A percentile compares a stretch with the other conserved stretches of the same genome.
These are phyloP conservation scores for Scleromitrula shiraiana DNA, from an alignment of 2,329 filamentous ascomycete genomes.

Conservation along the genomic window DNA sequence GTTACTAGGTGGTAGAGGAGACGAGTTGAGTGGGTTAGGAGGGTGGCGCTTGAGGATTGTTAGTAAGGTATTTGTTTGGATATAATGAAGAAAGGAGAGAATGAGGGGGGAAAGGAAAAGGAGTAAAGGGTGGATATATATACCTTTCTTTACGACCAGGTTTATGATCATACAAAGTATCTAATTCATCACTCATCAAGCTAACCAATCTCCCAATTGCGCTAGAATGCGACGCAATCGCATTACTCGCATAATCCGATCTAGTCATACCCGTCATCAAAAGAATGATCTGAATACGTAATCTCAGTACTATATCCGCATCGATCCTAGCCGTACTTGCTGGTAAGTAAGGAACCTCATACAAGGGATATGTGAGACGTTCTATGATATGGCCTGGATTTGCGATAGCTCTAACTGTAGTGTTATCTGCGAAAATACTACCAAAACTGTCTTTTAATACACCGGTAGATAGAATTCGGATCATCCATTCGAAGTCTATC, in stretches of 20 bases:
- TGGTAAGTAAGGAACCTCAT: slow-evolving; percentile 34
- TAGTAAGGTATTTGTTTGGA: slow-evolving; percentile 3
- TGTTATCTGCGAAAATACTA: slow-evolving; percentile 44
- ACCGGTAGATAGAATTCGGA: slow-evolving; percentile 60
- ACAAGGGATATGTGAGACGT: slow-evolving; percentile 36
- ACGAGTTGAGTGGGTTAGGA: slow-evolving; percentile 53
- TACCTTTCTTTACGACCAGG: slow-evolving; percentile 35
- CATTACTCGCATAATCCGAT: slow-evolving; percentile 52
- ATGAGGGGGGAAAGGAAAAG: too few relatives aligned
- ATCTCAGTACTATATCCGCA: slow-evolving; percentile 17
- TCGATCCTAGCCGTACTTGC: slow-evolving; percentile 22
- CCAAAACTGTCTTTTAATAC: slow-evolving; percentile 57
- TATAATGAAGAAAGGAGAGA: slow-evolving; percentile 1
- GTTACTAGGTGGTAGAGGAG: slow-evolving; percentile 52
- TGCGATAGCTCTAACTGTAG: slow-evolving; percentile 32
- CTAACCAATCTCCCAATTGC: slow-evolving; percentile 69
- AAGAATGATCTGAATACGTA: slow-evolving; percentile 35
- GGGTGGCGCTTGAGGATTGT: slow-evolving; percentile 28
- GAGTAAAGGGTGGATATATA: too few relatives aligned
- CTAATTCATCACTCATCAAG: slow-evolving; percentile 66
- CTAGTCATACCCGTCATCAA: slow-evolving; percentile 53
- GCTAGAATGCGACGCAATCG: slow-evolving; percentile 60
- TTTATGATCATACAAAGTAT: slow-evolving; percentile 45
- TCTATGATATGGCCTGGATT: slow-evolving; percentile 29
- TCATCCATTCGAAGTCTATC: slow-evolving; percentile 53